A percentile compares a stretch with the other conserved stretches of the same genome.
phyloP scores from a whole-genome alignment of 2,329 filamentous ascomycete species.

The Elsinoe australis region DNA sequence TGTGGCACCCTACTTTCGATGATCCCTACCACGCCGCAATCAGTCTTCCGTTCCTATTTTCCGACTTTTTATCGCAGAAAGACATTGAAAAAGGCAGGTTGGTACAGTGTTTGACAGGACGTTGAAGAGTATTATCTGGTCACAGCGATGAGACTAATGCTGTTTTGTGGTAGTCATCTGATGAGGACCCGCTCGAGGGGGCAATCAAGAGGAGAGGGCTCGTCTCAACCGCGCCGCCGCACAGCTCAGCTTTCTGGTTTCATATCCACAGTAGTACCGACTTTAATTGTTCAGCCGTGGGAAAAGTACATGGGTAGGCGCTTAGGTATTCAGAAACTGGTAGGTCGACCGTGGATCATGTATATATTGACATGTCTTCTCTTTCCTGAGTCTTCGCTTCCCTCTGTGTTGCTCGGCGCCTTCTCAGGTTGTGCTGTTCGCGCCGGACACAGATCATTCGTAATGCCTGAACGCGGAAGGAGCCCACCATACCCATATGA shows the following conservation, averaged over 20 bases:
- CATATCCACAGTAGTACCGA: neutral
- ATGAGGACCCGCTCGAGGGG: too few relatives aligned
- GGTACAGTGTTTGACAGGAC: too few relatives aligned
- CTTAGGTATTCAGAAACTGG: neutral
- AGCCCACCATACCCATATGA: neutral
- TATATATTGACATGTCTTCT: too few relatives aligned
- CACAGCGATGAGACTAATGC: neutral
- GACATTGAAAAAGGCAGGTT: too few relatives aligned
- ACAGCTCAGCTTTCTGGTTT: slow-evolving; percentile 2
- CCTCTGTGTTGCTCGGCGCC: too few relatives aligned
- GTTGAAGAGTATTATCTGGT: too few relatives aligned
- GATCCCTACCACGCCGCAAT: neutral
- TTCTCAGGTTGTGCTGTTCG: too few relatives aligned
- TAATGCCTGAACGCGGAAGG: neutral
- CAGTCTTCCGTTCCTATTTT: neutral
- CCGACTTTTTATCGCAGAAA: too few relatives aligned
- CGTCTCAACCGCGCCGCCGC: neutral
- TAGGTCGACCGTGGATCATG: too few relatives aligned
- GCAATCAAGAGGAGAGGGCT: too few relatives aligned
- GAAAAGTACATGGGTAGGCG: neutral
- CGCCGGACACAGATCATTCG: too few relatives aligned
- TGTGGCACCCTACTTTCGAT: neutral
- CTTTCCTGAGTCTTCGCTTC: neutral
- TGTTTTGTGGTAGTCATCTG: neutral
- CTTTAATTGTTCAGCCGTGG: slow-evolving; percentile 5